Percentiles rank a stretch among this genome's conserved stretches.
phyloP scores from a whole-genome alignment of 345 rosid species.

The Linum usitatissimum region DNA sequence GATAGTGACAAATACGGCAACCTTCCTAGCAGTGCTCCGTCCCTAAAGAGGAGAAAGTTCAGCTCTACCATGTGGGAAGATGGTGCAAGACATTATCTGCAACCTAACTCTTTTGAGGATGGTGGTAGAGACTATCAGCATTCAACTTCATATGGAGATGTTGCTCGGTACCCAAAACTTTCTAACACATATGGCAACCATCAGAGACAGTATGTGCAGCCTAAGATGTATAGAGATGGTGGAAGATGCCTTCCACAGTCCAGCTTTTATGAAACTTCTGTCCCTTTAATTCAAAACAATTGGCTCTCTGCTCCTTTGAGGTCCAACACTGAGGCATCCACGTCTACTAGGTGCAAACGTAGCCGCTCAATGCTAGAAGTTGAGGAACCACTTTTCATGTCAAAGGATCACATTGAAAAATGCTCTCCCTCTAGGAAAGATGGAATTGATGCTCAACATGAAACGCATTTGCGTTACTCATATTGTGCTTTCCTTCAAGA shows the following conservation, averaged over 20 bases:
- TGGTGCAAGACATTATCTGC: conserved; percentile 14
- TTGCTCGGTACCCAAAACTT: not conserved
- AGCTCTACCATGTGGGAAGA: conserved; percentile 41
- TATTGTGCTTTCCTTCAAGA: conserved; percentile 63
- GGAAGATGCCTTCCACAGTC: conserved; percentile 21
- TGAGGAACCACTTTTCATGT: conserved; percentile 50
- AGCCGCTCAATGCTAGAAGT: conserved; percentile 53
- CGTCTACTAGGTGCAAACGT: conserved; percentile 40
- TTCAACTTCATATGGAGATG: not conserved
- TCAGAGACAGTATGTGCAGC: not conserved
- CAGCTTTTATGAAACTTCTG: conserved; percentile 16
- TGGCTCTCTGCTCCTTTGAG: conserved; percentile 22
- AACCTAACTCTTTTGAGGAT: not conserved
- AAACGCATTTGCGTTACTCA: conserved; percentile 65
- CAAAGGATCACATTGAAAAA: conserved; percentile 66
- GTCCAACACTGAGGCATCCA: conserved; percentile 32
- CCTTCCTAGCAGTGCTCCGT: conserved; percentile 27
- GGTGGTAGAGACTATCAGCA: not conserved
- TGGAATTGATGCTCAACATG: conserved; percentile 58
- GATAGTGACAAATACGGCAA: conserved; percentile 19
- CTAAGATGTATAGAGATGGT: conserved; percentile 35
- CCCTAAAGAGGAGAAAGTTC: conserved; percentile 51
- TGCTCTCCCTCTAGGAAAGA: conserved; percentile 73
- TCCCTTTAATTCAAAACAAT: conserved; percentile 19
- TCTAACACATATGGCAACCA: not conserved